Percentiles rank a stretch among this genome's conserved stretches.
Conservation (phyloP, 2,329 filamentous ascomycete species). For the Triangularia setosa region DNA sequence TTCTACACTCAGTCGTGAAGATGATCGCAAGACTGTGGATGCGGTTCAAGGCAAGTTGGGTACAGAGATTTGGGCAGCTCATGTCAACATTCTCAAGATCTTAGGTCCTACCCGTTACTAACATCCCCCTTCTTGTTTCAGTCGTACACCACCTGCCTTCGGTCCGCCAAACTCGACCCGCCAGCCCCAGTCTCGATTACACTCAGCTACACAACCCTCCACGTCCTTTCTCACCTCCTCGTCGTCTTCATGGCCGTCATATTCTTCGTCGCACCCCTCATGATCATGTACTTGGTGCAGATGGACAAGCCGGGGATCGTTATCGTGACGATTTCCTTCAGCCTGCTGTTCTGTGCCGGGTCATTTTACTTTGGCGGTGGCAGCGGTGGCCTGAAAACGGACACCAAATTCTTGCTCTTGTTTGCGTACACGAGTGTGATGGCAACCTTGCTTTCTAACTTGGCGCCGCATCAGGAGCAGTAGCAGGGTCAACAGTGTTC, state of each 20-base stretch:
- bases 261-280: not conserved
- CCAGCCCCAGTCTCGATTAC: not conserved
- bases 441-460: conserved; percentile 2
- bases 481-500: not conserved
- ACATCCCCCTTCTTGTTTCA: too few relatives aligned
- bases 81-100: too few relatives aligned
- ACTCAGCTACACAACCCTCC: not conserved
- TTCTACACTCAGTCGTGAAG: not conserved
- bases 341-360: not conserved
- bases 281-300: not conserved
- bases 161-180: not conserved
- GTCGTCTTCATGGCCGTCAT: not conserved
- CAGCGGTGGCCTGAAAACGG: not conserved
- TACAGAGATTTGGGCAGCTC: too few relatives aligned
- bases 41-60: not conserved
- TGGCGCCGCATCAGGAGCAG: not conserved
- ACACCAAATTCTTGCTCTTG: conserved; percentile 3
- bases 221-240: not conserved
- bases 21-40: not conserved
- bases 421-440: conserved; percentile 3
- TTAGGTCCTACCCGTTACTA: too few relatives aligned
- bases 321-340: not conserved
- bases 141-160: not conserved
- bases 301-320: not conserved
- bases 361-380: not conserved